phyloP scores from a whole-genome alignment of 352 stramenopile species.

The Globisporangium lucens region DNA sequence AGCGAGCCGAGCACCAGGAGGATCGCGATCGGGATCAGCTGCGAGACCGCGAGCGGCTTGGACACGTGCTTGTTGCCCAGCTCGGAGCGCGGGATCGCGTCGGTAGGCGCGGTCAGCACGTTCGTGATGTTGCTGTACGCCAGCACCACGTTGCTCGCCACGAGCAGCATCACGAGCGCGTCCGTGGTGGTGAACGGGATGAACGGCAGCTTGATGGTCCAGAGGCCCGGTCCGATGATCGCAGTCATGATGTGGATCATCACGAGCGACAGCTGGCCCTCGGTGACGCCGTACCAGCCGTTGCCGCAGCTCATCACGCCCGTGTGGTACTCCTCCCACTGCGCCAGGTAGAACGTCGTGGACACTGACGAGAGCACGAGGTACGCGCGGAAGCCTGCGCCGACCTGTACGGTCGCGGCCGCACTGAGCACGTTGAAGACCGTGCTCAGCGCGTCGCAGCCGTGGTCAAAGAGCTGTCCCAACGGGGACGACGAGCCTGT shows the following conservation, averaged over 20 bases:
- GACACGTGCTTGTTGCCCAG: constrained; percentile 84
- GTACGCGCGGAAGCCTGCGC: constrained; percentile 41
- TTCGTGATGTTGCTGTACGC: constrained; percentile 73
- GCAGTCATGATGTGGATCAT: constrained; percentile 57
- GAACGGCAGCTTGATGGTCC: constrained; percentile 38
- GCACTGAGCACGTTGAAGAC: constrained; percentile 80
- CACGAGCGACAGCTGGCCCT: constrained; percentile 80
- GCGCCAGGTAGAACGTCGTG: constrained; percentile 80
- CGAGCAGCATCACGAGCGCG: constrained; percentile 48
- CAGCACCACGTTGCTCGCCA: constrained; percentile 77
- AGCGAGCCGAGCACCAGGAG: constrained; percentile 56
- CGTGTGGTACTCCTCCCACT: constrained; percentile 90
- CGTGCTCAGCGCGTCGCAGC: constrained; percentile 82
- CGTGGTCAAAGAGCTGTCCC: constrained; percentile 98
- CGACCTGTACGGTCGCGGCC: constrained; percentile 56
- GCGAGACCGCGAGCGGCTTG: constrained; percentile 70
- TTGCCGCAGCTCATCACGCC: constrained; percentile 89
- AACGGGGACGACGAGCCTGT: constrained; percentile 93
- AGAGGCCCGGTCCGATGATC: constrained; percentile 55
- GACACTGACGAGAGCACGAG: constrained; percentile 72
- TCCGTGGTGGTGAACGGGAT: constrained; percentile 45
- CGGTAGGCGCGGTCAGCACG: constrained; percentile 51
- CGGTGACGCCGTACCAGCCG: constrained; percentile 77
- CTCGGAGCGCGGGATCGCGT: constrained; percentile 59
- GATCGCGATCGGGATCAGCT: constrained; percentile 70